phyloP scores from a whole-genome alignment of 192 early-diverging fungal genomes.

The Piromyces finnis region DNA sequence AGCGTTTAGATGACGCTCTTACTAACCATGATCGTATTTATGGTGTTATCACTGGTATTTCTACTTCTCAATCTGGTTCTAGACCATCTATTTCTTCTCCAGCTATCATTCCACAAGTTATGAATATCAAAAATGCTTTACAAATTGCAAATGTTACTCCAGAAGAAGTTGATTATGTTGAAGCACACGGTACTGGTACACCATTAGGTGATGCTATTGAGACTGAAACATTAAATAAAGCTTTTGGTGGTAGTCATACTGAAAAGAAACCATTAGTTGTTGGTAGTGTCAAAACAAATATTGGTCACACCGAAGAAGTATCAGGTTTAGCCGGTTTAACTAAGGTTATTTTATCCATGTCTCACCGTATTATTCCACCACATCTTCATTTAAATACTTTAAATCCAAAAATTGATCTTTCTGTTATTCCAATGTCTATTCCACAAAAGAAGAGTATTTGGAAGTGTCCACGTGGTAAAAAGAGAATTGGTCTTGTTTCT shows the following conservation, averaged over 20 bases:
- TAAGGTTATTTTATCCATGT: conserved; percentile 11
- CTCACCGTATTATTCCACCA: conserved; percentile 5
- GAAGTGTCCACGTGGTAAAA: conserved; percentile 3
- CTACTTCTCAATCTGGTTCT: conserved; percentile 11
- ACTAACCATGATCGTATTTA: conserved; percentile 11
- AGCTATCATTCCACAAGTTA: not conserved
- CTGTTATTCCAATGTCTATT: conserved; percentile 4
- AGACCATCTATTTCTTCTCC: not conserved
- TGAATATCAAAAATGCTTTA: not conserved
- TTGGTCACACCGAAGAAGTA: conserved; percentile 9
- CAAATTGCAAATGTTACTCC: conserved; percentile 1
- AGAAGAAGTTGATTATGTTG: conserved; percentile 9
- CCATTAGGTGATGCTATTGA: conserved; percentile 14
- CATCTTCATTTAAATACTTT: conserved; percentile 7
- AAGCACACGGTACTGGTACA: conserved; percentile 12
- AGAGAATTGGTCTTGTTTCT: conserved; percentile 6
- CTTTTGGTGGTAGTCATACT: conserved; percentile 1
- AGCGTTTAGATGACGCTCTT: conserved; percentile 9
- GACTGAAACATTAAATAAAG: conserved; percentile 5
- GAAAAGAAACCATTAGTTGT: not conserved
- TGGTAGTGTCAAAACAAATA: conserved; percentile 9
- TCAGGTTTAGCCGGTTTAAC: conserved; percentile 4
- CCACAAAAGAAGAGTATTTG: conserved; percentile 5
- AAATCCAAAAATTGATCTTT: conserved; percentile 8
- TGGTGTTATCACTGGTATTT: conserved; percentile 9